Conservation (phyloP, 495 filamentous ascomycete species). For the Penicillium maclennaniae region DNA sequence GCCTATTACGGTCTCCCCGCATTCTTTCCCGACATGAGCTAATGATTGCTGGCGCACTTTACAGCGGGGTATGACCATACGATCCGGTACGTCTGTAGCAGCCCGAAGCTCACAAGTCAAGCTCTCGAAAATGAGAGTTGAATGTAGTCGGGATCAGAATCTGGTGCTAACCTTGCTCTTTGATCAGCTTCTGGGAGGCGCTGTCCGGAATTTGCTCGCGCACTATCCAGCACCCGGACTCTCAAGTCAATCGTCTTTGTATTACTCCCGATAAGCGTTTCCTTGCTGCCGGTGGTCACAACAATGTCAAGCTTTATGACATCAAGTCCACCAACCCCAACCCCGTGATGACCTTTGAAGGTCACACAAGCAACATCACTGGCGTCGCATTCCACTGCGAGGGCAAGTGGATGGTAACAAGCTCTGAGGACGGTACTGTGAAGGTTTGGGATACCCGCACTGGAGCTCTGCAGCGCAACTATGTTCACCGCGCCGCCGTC, state of each 20-base stretch:
- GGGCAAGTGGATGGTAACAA: constrained; percentile 99
- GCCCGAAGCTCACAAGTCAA: background rate
- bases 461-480: constrained; percentile 86
- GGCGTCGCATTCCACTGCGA: constrained; percentile 97
- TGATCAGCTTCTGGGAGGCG: constrained; percentile 89
- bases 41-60: constrained; percentile 19
- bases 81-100: constrained; percentile 65
- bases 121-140: background rate
- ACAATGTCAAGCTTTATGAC: constrained; percentile 94
- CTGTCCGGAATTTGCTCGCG: constrained; percentile 96
- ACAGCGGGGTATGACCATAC: constrained; percentile 98
- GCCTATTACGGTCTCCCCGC: constrained; percentile 15
- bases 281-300: constrained; percentile 90
- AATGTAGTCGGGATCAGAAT: background rate
- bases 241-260: constrained; percentile 95
- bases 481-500: constrained; percentile 78
- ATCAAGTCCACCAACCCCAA: constrained; percentile 95
- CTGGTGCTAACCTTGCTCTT: background rate
- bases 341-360: constrained; percentile 87
- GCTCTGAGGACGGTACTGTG: constrained; percentile 92
- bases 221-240: constrained; percentile 95
- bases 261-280: constrained; percentile 97
- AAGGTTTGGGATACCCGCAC: constrained; percentile 98
- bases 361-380: constrained; percentile 92
- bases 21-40: constrained; percentile 26